A percentile compares a stretch with the other conserved stretches of the same genome.
Conservation (phyloP, 495 filamentous ascomycete species). For the Terfezia claveryi region DNA sequence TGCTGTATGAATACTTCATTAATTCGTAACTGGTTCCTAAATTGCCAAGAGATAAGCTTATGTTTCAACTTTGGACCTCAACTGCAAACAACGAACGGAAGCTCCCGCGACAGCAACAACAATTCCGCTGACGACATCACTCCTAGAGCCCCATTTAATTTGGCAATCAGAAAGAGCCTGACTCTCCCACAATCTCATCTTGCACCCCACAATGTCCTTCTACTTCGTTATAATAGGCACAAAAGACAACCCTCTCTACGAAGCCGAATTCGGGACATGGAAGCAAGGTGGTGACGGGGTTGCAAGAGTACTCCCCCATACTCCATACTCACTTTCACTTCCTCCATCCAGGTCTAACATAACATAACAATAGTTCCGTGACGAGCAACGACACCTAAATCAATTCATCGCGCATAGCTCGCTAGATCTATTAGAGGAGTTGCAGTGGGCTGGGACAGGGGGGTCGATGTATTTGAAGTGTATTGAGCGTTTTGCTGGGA, state of each 20-base stretch:
- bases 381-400: constrained; percentile 77
- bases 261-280: constrained; percentile 85
- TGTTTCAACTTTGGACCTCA: too few species aligned
- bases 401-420: constrained; percentile 89
- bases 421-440: constrained; percentile 83
- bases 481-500: background rate
- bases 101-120: too few species aligned
- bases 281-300: constrained; percentile 86
- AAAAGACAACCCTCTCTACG: constrained; percentile 83
- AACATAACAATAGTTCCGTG: constrained; percentile 32
- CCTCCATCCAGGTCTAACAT: background rate
- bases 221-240: constrained; percentile 92
- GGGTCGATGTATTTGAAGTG: constrained; percentile 32
- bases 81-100: too few species aligned
- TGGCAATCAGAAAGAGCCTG: too few species aligned
- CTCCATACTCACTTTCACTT: background rate
- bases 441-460: constrained; percentile 46
- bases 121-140: too few species aligned
- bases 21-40: too few species aligned
- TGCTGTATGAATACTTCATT: too few species aligned
- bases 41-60: too few species aligned
- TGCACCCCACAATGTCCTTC: constrained; percentile 57
- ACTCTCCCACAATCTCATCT: too few species aligned
- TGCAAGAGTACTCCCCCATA: constrained; percentile 30
- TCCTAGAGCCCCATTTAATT: too few species aligned